These are phyloP conservation scores for Rubia occidens DNA, from an alignment of 305 asterid species.

Conservation along the genomic window DNA sequence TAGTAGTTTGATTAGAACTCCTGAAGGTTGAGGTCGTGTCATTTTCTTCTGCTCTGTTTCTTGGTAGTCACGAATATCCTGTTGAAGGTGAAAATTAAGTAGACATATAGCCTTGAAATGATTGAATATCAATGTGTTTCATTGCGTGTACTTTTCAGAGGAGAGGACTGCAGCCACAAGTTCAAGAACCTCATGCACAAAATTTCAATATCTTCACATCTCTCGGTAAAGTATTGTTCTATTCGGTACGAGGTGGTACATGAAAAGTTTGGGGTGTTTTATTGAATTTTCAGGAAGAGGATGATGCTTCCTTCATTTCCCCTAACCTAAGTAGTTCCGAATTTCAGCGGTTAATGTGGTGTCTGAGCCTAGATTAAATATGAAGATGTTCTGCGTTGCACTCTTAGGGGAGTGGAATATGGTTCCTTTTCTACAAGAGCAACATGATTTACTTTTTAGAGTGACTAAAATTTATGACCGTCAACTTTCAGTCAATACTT, in stretches of 20 bases:
- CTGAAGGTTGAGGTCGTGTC: background rate
- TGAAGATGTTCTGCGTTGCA: background rate
- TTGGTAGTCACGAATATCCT: background rate
- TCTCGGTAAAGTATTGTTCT: constrained; percentile 77
- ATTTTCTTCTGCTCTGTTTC: background rate
- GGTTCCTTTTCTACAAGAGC: background rate
- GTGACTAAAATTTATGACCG: background rate
- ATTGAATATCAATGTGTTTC: background rate
- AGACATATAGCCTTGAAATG: no score
- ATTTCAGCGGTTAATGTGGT: background rate
- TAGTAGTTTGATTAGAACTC: background rate
- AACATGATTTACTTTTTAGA: background rate
- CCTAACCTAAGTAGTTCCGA: background rate
- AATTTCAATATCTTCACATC: constrained; percentile 47
- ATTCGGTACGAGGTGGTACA: constrained; percentile 52
- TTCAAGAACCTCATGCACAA: constrained; percentile 87
- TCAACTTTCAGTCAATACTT: no score
- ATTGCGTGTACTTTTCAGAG: constrained; percentile 36
- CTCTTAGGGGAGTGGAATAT: background rate
- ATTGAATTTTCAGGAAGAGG: constrained; percentile 1
- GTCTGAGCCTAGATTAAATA: background rate
- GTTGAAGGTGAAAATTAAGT: background rate
- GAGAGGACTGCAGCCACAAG: constrained; percentile 93
- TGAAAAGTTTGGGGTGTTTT: background rate
- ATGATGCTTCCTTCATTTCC: background rate